Evolutionary conservation across 2,329 filamentous ascomycete genomes (phyloP).

Genomic region (Fusarium liriodendri): DNA sequence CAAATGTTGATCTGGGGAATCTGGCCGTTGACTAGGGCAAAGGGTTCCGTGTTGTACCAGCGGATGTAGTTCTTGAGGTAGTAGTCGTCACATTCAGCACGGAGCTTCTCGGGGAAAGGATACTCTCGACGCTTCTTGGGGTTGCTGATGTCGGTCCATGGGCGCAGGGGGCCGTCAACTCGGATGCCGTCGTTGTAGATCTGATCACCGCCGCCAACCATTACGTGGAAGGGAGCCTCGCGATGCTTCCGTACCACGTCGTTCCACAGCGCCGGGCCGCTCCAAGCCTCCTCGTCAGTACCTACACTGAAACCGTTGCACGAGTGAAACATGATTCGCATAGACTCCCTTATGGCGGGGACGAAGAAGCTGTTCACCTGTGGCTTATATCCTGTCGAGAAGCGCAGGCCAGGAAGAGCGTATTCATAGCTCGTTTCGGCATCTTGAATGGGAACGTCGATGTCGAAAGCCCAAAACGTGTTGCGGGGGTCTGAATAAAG

Average conservation of each 20-base stretch:
- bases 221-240: constrained; percentile 89
- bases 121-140: constrained; percentile 83
- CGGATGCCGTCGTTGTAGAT: constrained; percentile 96
- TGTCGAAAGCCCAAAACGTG: constrained; percentile 94
- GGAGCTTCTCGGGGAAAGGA: constrained; percentile 82
- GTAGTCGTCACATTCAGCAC: constrained; percentile 86
- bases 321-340: constrained; percentile 99
- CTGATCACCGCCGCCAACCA: constrained; percentile 94
- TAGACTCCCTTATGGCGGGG: constrained; percentile 83
- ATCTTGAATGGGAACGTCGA: constrained; percentile 79
- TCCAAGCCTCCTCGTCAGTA: constrained; percentile 86
- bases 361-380: constrained; percentile 82
- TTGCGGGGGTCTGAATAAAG: constrained; percentile 73
- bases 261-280: constrained; percentile 93
- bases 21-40: constrained; percentile 86
- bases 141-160: constrained; percentile 87
- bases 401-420: constrained; percentile 73
- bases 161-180: constrained; percentile 82
- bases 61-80: constrained; percentile 91
- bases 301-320: constrained; percentile 96
- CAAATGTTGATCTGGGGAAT: constrained; percentile 98
- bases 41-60: constrained; percentile 86
- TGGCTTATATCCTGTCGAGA: constrained; percentile 66
- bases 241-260: constrained; percentile 88
- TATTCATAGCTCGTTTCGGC: constrained; percentile 84